Base-by-base conservation (phyloP, 495 filamentous ascomycete genomes). In the Aspergillus taichungensis region DNA sequence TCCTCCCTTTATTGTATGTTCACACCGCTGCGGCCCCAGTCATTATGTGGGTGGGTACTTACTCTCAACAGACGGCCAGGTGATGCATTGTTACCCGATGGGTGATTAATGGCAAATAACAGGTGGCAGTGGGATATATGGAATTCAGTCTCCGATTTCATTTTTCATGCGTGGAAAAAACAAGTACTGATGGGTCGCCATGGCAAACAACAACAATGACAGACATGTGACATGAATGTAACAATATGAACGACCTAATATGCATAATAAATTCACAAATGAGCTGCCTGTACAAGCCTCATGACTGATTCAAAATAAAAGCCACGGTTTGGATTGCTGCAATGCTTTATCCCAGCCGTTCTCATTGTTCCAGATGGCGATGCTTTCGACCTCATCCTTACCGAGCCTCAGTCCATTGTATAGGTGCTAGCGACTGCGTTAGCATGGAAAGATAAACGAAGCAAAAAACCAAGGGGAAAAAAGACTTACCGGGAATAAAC, bases 1-100 rank as follows among this genome's bases (percentile, higher is more conserved):
- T 65, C 73, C 33, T 65, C 73, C 33, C 51, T 81, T 36, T 80
- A 72, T 52, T 75, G 66, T 72, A 52, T 45, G 63, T 62, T 24
- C 41, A 5, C 13, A 7, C 8, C 27, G 1, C 24, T n/a, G n/a
- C 11, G 6, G 18, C 11, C 3, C 3, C 18, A 30, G n/a, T 31
- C 12, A 18, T 38, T 6, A 5, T 9, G 13, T 9, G 13, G n/a
- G 0, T 5, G 5, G n/a, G 5, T n/a, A 37, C 13, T 14, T 42
- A 30, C 18, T 30, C 30, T 30, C 9, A 33, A 18, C 30, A 64
- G 65, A 74, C 43, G 76, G 76, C 1, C 76, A 80, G 57, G 63
- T 76, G 10, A 38, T 80, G 47, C 77, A 77, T 41, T 64, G 60
- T 14, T 73, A 75, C 53, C 69, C 70, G 8, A 41, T 74, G 30